Percentiles rank a stretch among this genome's conserved stretches.
Conservation (phyloP, 768 basidiomycete genomes). For the Pholiota molesta region DNA sequence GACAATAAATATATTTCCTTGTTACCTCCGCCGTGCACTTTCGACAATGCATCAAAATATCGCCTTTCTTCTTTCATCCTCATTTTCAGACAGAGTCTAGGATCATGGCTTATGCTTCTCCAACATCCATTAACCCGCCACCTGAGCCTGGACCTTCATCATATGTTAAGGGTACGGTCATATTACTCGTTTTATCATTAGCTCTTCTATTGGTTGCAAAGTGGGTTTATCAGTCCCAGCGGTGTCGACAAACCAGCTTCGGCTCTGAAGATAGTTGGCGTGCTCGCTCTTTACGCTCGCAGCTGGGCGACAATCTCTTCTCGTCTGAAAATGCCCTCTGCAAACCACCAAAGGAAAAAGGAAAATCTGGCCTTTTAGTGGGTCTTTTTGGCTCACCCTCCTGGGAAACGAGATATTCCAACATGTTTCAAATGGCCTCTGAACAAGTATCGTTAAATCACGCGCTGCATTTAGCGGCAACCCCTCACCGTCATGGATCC, state of each 20-base stretch:
- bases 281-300: not conserved
- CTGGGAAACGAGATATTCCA: constrained; percentile 41
- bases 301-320: too few relatives aligned
- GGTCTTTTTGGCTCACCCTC: constrained; percentile 49
- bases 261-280: not conserved
- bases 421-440: constrained; percentile 6
- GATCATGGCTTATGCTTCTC: not conserved
- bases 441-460: constrained; percentile 2
- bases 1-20: not conserved
- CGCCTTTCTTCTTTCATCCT: not conserved
- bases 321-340: too few relatives aligned
- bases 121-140: not conserved
- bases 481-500: not conserved
- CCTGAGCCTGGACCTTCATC: not conserved
- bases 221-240: constrained; percentile 21
- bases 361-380: constrained; percentile 41
- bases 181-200: constrained; percentile 13
- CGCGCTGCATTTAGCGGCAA: not conserved
- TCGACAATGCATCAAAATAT: not conserved
- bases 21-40: too few relatives aligned
- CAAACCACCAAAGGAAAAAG: constrained; percentile 1
- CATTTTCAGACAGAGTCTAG: not conserved
- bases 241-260: not conserved
- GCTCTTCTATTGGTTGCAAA: constrained; percentile 22
- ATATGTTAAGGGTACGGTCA: constrained; percentile 8